Percentiles rank a stretch among this genome's conserved stretches.
Evolutionary conservation across 257 asterid genomes (phyloP).

Genomic region (Fraxinus americana): DNA sequence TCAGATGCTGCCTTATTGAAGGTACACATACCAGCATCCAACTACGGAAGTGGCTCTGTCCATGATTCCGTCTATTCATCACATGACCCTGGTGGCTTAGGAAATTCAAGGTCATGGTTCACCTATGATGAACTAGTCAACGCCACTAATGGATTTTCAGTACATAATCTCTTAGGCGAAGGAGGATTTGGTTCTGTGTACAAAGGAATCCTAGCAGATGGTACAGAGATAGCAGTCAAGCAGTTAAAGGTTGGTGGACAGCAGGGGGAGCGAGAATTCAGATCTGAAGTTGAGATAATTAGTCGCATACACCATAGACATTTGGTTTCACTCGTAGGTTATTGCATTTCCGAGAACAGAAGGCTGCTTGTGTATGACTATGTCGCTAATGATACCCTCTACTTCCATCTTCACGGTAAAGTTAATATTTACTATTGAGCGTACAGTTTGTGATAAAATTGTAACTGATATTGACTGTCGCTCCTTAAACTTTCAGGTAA

Average conservation of each 20-base stretch:
- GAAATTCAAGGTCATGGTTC: constrained; percentile 43
- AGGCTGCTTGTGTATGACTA: constrained; percentile 55
- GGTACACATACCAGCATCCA: constrained; percentile 28
- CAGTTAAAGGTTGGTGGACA: constrained; percentile 51
- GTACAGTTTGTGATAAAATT: neutral
- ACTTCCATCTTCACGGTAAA: constrained; percentile 62
- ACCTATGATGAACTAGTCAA: constrained; percentile 40
- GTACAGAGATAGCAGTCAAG: constrained; percentile 55
- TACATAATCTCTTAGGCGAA: constrained; percentile 45
- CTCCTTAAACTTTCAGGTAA: constrained; percentile 31
- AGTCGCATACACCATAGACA: constrained; percentile 59
- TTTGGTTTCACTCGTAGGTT: constrained; percentile 59
- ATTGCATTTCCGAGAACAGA: constrained; percentile 49
- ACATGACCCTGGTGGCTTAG: constrained; percentile 44
- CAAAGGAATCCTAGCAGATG: constrained; percentile 49
- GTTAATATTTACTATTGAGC: neutral
- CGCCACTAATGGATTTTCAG: constrained; percentile 53
- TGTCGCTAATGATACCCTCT: constrained; percentile 43
- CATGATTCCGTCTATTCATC: constrained; percentile 31
- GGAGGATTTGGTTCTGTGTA: constrained; percentile 63
- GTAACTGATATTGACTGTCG: neutral
- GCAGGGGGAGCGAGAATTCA: constrained; percentile 60
- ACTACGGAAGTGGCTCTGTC: constrained; percentile 27
- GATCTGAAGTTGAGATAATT: constrained; percentile 61
- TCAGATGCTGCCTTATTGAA: constrained; percentile 43